Evolutionary conservation across 1,139 yeast genomes (phyloP).

Genomic region (Protomyces inouyei): DNA sequence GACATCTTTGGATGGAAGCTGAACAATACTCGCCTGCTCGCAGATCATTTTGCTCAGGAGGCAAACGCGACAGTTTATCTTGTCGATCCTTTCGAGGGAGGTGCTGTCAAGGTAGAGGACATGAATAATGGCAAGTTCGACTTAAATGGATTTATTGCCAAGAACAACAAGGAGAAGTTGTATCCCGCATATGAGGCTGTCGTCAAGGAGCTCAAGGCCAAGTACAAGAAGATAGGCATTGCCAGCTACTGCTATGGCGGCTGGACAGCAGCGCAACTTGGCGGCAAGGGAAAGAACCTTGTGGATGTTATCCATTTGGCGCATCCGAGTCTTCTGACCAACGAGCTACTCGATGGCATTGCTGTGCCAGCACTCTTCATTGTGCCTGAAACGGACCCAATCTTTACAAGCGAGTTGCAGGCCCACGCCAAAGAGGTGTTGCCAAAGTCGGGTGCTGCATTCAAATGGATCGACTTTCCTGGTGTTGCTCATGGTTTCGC

Average conservation of each 20-base stretch:
- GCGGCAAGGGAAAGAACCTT: background rate
- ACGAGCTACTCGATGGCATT: background rate
- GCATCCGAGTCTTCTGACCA: constrained; percentile 4
- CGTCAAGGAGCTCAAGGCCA: background rate
- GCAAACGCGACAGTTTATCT: constrained; percentile 2
- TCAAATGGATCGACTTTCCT: background rate
- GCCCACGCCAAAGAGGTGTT: background rate
- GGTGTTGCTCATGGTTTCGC: constrained; percentile 12
- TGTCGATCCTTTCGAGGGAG: background rate
- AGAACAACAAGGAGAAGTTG: background rate
- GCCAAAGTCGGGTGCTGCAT: background rate
- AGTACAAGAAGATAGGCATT: background rate
- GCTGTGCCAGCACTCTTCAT: background rate
- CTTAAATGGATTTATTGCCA: background rate
- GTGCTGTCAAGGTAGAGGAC: background rate
- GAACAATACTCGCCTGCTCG: constrained; percentile 3
- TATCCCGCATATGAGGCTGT: background rate
- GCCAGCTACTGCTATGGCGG: constrained; percentile 9
- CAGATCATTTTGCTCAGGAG: constrained; percentile 2
- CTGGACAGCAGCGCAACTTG: constrained; percentile 2
- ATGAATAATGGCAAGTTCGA: background rate
- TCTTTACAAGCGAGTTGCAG: background rate
- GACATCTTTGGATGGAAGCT: constrained; percentile 12
- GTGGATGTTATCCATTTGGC: background rate
- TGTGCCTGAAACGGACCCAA: background rate